These are phyloP conservation scores for Salicornia ramosissima DNA, from an alignment of 148 eudicot genomes.

Conservation along the genomic window DNA sequence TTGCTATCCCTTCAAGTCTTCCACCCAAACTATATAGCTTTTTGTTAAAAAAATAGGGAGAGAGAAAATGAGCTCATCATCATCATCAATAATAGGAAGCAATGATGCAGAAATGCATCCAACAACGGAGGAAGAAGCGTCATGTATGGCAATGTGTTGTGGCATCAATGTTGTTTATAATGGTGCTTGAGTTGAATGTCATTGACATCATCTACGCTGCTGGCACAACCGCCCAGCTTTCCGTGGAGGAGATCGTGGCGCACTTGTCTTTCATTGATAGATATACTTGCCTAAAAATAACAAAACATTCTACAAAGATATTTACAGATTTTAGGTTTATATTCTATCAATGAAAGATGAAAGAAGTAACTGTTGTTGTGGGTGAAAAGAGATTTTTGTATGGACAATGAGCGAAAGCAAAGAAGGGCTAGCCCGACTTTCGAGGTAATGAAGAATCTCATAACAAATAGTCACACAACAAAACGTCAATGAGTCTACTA, in stretches of 20 bases:
- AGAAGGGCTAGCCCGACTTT: no score
- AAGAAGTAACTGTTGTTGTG: neutral
- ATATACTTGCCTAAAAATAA: no score
- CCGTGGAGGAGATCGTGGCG: slow-evolving; percentile 47
- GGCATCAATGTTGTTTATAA: slow-evolving; percentile 56
- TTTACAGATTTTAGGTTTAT: no score
- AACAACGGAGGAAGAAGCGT: slow-evolving; percentile 3
- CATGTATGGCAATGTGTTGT: slow-evolving; percentile 52
- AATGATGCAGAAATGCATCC: neutral
- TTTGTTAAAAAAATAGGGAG: no score
- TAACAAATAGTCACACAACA: no score
- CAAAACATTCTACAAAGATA: no score
- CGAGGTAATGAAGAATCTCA: no score
- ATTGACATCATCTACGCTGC: slow-evolving; percentile 51
- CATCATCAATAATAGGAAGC: neutral
- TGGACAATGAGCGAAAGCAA: no score
- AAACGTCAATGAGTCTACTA: no score
- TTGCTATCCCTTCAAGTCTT: neutral
- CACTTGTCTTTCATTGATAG: no score
- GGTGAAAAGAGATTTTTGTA: no score
- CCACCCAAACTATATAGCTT: neutral
- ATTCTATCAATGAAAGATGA: neutral
- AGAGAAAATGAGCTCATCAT: slow-evolving; percentile 19
- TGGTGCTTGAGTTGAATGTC: slow-evolving; percentile 63
- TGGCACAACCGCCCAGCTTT: slow-evolving; percentile 44